Evolutionary conservation across 768 basidiomycete genomes (phyloP).

Genomic region (Cyclocybe cylindracea): DNA sequence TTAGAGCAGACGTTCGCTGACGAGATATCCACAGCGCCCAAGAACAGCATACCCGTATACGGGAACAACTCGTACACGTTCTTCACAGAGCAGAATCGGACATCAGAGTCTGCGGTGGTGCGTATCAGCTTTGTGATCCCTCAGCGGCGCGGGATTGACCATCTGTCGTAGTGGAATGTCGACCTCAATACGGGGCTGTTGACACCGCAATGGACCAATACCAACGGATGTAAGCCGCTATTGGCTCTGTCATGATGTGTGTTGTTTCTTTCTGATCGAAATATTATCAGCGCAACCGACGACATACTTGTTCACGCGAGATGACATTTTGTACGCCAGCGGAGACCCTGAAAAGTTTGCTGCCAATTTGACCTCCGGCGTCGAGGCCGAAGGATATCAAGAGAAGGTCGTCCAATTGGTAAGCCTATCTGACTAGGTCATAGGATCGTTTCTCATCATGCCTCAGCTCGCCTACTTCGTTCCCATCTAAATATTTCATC

Average conservation of each 20-base stretch:
- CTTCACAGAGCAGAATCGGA: background rate
- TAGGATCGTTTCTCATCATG: too few relatives aligned
- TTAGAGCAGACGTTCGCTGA: background rate
- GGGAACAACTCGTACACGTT: slow-evolving; percentile 10
- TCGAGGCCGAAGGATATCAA: too few relatives aligned
- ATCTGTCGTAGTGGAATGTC: slow-evolving; percentile 12
- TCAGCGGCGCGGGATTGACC: background rate
- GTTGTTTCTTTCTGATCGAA: background rate
- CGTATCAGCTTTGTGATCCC: background rate
- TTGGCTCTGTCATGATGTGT: background rate
- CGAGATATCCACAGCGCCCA: background rate
- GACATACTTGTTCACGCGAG: slow-evolving; percentile 5
- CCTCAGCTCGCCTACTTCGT: too few relatives aligned
- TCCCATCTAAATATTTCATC: too few relatives aligned
- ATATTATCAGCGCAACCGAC: slow-evolving; percentile 3
- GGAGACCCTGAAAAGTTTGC: slow-evolving; percentile 8
- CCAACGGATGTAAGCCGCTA: slow-evolving; percentile 9
- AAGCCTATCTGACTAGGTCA: too few relatives aligned
- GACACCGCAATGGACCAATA: slow-evolving; percentile 15
- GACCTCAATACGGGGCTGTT: slow-evolving; percentile 8
- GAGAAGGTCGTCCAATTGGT: too few relatives aligned
- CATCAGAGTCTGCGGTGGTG: slow-evolving; percentile 15
- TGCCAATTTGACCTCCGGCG: background rate
- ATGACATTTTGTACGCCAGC: slow-evolving; percentile 8
- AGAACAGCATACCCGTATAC: slow-evolving; percentile 4